These are phyloP conservation scores for Miamiensis avidus DNA, from an alignment of 169 alveolate species.

Conservation along the genomic window DNA sequence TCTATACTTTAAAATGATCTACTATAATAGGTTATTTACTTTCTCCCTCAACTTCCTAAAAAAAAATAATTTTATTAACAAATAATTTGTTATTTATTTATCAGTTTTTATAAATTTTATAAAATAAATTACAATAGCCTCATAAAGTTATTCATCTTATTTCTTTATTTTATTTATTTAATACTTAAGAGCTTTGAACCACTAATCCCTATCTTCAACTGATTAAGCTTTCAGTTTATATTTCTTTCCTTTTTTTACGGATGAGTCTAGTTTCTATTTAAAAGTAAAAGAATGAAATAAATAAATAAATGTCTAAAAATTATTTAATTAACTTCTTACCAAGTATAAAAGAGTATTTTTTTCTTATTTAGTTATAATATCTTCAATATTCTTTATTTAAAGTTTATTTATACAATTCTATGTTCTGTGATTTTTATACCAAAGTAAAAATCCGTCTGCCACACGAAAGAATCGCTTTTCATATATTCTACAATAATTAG, in stretches of 20 bases:
- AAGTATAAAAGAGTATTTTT: neutral
- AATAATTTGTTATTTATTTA: too few species aligned
- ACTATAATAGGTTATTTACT: neutral
- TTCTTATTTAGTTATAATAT: too few species aligned
- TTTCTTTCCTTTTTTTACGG: neutral
- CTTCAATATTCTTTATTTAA: neutral
- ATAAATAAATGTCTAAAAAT: neutral
- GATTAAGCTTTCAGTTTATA: neutral
- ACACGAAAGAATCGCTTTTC: neutral
- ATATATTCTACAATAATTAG: neutral
- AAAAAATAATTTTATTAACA: neutral
- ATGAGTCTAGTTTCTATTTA: neutral
- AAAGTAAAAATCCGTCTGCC: neutral
- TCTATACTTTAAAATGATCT: neutral
- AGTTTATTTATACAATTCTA: neutral
- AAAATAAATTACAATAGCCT: neutral
- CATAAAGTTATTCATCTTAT: neutral
- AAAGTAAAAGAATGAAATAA: too few species aligned
- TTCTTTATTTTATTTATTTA: too few species aligned
- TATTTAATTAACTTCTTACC: too few species aligned
- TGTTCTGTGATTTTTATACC: neutral
- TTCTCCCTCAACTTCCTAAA: neutral
- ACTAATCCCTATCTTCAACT: neutral
- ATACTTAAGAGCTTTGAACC: neutral
- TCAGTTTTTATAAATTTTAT: too few species aligned